Evolutionary conservation across 768 basidiomycete species (phyloP).

Genomic region (Cubamyces sp.): DNA sequence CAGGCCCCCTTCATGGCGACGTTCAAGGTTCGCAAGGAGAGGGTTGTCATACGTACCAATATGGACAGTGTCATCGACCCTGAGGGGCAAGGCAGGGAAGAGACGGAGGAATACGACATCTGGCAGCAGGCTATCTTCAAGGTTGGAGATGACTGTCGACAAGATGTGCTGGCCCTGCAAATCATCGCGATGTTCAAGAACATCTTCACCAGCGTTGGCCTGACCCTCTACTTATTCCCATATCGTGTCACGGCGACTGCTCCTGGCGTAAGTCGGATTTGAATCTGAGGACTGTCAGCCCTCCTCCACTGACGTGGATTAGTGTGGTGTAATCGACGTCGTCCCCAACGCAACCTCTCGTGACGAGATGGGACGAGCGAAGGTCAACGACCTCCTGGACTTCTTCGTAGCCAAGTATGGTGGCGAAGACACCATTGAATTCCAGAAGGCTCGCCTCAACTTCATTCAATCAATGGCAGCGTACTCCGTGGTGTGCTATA

Average conservation of each 20-base stretch:
- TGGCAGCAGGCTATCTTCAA: constrained; percentile 99
- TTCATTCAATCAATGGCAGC: constrained; percentile 99
- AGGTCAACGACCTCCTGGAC: constrained; percentile 93
- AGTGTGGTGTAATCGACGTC: constrained; percentile 99
- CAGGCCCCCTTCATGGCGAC: constrained; percentile 99
- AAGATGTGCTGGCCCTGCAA: constrained; percentile 97
- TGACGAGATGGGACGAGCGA: constrained; percentile 98
- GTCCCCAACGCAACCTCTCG: constrained; percentile 97
- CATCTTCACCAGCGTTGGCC: constrained; percentile 86
- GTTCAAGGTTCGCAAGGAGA: constrained; percentile 95
- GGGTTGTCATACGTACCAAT: constrained; percentile 64
- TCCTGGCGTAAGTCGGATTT: constrained; percentile 71
- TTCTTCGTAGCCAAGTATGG: constrained; percentile 97
- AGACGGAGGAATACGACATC: constrained; percentile 70
- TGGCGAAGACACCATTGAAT: constrained; percentile 83
- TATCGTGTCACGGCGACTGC: constrained; percentile 97
- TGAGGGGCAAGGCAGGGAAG: constrained; percentile 58
- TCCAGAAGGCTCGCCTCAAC: constrained; percentile 91
- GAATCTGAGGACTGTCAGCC: background rate
- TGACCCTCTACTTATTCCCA: constrained; percentile 91
- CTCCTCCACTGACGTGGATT: constrained; percentile 6
- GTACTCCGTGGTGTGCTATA: constrained; percentile 97
- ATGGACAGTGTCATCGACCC: constrained; percentile 75
- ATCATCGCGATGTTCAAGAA: constrained; percentile 99
- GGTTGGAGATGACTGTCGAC: constrained; percentile 98